Conservation (phyloP, 331 rosid genomes). For the Rosa hybrid region DNA sequence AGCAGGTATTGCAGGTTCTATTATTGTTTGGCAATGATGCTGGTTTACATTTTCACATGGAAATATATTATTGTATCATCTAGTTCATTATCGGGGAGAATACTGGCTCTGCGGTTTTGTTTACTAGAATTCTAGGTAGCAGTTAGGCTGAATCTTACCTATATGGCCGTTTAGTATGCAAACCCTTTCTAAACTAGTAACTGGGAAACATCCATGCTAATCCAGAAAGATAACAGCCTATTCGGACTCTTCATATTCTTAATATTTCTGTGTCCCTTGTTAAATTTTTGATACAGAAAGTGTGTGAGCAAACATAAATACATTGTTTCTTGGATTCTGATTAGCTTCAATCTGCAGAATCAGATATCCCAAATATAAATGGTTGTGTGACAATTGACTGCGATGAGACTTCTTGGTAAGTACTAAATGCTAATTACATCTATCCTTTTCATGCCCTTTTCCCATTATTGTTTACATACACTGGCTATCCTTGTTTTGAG, state of each 20-base stretch:
- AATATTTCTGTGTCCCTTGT: background rate
- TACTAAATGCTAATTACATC: slow-evolving; percentile 15
- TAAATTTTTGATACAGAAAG: background rate
- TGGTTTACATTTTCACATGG: too few relatives aligned
- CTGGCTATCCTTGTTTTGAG: slow-evolving; percentile 2
- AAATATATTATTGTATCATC: too few relatives aligned
- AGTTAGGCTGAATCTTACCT: background rate
- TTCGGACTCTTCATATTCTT: background rate
- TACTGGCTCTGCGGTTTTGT: background rate
- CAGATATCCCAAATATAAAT: slow-evolving; percentile 43
- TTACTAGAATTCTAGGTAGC: background rate
- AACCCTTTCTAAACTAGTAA: background rate
- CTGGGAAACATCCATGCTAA: background rate
- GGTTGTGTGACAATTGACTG: slow-evolving; percentile 29
- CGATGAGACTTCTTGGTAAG: slow-evolving; percentile 59
- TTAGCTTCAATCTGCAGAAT: slow-evolving; percentile 28
- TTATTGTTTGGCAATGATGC: too few relatives aligned
- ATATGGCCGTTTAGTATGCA: background rate
- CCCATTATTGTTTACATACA: slow-evolving; percentile 11
- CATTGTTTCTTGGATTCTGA: slow-evolving; percentile 1
- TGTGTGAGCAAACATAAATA: background rate
- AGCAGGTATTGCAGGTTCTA: too few relatives aligned
- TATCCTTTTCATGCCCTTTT: slow-evolving; percentile 18
- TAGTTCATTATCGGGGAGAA: background rate
- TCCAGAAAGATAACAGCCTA: background rate